Evolutionary conservation across 2,329 filamentous ascomycete species (phyloP).

Genomic region (Ophiosphaerella herpotricha): DNA sequence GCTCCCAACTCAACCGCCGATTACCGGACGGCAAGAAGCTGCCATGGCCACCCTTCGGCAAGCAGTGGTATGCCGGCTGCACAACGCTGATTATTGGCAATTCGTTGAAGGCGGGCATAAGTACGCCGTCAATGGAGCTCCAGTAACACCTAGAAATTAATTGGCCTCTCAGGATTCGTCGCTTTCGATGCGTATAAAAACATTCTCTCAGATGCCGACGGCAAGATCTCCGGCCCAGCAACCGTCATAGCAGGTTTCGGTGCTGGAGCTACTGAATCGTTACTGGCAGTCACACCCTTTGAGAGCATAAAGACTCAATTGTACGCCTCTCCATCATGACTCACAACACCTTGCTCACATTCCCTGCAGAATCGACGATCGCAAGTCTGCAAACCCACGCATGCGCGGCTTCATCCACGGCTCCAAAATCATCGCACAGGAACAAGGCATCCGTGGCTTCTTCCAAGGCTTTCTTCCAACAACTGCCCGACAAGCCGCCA

Average conservation of each 20-base stretch:
- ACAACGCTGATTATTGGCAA: constrained; percentile 97
- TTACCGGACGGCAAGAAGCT: constrained; percentile 83
- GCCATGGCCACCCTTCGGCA: constrained; percentile 91
- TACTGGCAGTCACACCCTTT: constrained; percentile 92
- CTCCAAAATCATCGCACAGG: constrained; percentile 80
- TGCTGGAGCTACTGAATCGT: constrained; percentile 89
- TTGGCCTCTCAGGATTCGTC: constrained; percentile 69
- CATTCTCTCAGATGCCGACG: constrained; percentile 78
- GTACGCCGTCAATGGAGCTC: constrained; percentile 59
- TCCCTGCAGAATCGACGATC: constrained; percentile 79
- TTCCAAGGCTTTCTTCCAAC: constrained; percentile 97
- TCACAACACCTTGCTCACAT: constrained; percentile 1
- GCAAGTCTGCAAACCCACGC: constrained; percentile 81
- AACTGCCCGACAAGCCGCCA: constrained; percentile 91
- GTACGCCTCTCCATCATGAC: constrained; percentile 34
- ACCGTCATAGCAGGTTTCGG: constrained; percentile 94
- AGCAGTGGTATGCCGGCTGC: constrained; percentile 96
- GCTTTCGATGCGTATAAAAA: constrained; percentile 95
- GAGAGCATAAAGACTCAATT: constrained; percentile 98
- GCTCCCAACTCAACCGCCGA: constrained; percentile 87
- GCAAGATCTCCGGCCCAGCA: constrained; percentile 85
- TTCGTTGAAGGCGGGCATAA: constrained; percentile 92
- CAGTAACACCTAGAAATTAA: constrained; percentile 5
- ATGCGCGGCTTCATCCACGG: constrained; percentile 93
- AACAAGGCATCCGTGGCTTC: constrained; percentile 88